Base-by-base conservation (phyloP, 129 eudicot species). In the Flaveria bidentis region DNA sequence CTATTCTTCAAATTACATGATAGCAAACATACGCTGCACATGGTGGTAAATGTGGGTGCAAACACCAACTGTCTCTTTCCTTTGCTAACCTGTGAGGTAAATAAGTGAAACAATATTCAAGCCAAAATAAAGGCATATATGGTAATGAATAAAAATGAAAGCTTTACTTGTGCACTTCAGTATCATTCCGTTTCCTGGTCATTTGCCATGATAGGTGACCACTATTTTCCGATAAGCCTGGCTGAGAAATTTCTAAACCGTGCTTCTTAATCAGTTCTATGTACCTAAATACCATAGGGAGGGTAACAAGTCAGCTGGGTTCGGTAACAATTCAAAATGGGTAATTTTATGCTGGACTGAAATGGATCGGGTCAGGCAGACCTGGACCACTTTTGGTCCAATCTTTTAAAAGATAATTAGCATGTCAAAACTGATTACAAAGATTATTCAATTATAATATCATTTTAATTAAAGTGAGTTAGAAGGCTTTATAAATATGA, bases 181-280 rank as follows among this genome's bases (percentile, higher is more conserved):
- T 78, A 22, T 83, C 79, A n/a, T 87, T 82, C 67, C 81, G 80
- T 57, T 66, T 87, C 83, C 66, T 86, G 62, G 97, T 92, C 97
- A 92, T 89, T 81, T 82, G 81, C 97, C 97, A 92, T 76, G 93
- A 85, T 30, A 83, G 41, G 41, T 62, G 73, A 18, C 90, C 91
- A 74, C 88, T 86, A 17, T 84, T 83, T 39, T 81, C 83, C 16
- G 85, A 84, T 80, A 92, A 82, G 82, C 90, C 96, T 50, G 97
- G 97, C 81, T 92, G 97, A 52, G 97, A 92, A 82, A 92, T 92
- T 42, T 92, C 93, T 67, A 92, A 64, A 39, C 88, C 93, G 18
- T 92, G 89, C 79, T 87, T 86, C 77, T 57, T 92, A 52, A 86
- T 87, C 74, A 89, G 77, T 50, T 77, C 77, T 42, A 89, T 82